phyloP scores from a whole-genome alignment of 768 basidiomycete species.

The Leccinellum luteum region DNA sequence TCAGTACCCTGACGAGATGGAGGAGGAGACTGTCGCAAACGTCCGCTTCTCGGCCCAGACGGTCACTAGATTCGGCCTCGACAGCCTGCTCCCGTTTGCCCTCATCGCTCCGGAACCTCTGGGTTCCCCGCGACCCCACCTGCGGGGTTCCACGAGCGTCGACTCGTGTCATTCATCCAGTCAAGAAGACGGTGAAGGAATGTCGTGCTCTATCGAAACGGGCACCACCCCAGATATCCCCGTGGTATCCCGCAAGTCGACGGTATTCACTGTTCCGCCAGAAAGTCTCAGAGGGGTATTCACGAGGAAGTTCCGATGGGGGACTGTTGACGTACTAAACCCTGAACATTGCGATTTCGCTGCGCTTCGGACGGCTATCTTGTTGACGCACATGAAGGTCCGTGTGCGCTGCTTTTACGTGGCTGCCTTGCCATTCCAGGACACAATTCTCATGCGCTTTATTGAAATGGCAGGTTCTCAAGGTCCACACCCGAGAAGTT shows the following conservation, averaged over 20 bases:
- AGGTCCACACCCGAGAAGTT: conserved; percentile 81
- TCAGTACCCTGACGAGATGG: conserved; percentile 51
- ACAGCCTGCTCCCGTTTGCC: conserved; percentile 68
- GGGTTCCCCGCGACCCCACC: conserved; percentile 35
- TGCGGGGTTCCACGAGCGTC: conserved; percentile 10
- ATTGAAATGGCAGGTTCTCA: conserved; percentile 57
- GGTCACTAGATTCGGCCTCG: conserved; percentile 60
- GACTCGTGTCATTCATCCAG: conserved; percentile 19
- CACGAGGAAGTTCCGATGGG: conserved; percentile 82
- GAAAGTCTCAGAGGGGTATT: conserved; percentile 74
- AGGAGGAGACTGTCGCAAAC: conserved; percentile 70
- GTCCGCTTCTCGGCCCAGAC: conserved; percentile 73
- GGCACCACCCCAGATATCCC: conserved; percentile 35
- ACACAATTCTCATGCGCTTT: conserved; percentile 2
- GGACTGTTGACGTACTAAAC: conserved; percentile 81
- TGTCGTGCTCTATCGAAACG: conserved; percentile 24
- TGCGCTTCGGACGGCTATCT: conserved; percentile 75
- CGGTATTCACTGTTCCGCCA: conserved; percentile 49
- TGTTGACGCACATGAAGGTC: conserved; percentile 86
- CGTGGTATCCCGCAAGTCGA: conserved; percentile 37
- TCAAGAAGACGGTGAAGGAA: conserved; percentile 18
- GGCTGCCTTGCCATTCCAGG: conserved; percentile 11
- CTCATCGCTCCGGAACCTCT: conserved; percentile 70
- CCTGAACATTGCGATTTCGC: conserved; percentile 88
- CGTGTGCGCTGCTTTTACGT: conserved; percentile 27